These are phyloP conservation scores for Rheum nobile DNA, from an alignment of 148 eudicot species.

Conservation along the genomic window DNA sequence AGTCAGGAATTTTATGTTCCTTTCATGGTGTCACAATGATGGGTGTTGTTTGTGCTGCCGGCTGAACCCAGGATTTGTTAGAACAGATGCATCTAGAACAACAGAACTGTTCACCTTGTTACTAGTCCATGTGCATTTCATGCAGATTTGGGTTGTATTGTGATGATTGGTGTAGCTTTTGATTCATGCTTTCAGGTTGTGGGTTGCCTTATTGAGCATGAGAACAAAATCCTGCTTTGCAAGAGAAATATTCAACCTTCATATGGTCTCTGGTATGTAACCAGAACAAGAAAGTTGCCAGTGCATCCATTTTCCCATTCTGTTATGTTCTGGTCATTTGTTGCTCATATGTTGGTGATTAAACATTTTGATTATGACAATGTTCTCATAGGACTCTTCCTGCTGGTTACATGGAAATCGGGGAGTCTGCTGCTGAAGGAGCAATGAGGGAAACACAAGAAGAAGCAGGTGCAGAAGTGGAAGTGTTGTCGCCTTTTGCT, in stretches of 20 bases:
- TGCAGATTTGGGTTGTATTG: neutral
- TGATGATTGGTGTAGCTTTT: neutral
- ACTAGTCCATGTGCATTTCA: neutral
- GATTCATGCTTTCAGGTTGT: constrained; percentile 54
- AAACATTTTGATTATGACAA: neutral
- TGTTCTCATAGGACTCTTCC: constrained; percentile 71
- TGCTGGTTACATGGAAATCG: constrained; percentile 97
- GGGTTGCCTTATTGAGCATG: constrained; percentile 95
- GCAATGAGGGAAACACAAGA: constrained; percentile 89
- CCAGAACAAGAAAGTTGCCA: neutral
- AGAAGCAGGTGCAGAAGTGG: constrained; percentile 91
- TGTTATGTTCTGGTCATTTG: neutral
- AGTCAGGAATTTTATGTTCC: neutral
- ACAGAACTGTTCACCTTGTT: neutral
- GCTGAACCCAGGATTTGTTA: neutral
- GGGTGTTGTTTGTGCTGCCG: neutral
- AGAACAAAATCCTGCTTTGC: constrained; percentile 78
- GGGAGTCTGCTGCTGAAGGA: constrained; percentile 94
- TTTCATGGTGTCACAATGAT: neutral
- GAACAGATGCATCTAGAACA: neutral
- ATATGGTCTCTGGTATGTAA: constrained; percentile 77
- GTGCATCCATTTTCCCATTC: neutral
- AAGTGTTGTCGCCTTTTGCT: constrained; percentile 71
- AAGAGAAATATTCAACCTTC: constrained; percentile 93
- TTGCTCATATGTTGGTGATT: neutral